Conservation (phyloP, 345 rosid genomes). For the Camelina laxa region DNA sequence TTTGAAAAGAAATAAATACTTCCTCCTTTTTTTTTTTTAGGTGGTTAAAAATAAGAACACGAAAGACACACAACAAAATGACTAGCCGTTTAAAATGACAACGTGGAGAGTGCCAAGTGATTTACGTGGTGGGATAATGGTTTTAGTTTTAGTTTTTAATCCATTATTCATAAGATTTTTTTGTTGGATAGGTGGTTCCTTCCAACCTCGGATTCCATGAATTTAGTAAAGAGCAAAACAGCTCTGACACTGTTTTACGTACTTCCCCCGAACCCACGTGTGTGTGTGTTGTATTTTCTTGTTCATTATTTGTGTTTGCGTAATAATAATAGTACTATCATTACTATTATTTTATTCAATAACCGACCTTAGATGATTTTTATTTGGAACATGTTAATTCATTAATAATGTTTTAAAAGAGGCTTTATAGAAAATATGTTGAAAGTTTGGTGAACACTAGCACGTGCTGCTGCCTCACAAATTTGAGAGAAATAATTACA, state of each 20-base stretch:
- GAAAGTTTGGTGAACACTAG: slow-evolving; percentile 11
- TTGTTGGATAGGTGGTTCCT: neutral
- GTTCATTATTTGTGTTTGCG: neutral
- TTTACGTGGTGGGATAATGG: slow-evolving; percentile 45
- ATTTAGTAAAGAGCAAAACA: slow-evolving; percentile 21
- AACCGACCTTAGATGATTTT: neutral
- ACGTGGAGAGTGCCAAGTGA: slow-evolving; percentile 6
- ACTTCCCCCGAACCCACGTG: slow-evolving; percentile 26
- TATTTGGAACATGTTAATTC: neutral
- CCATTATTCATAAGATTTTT: neutral
- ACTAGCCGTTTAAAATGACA: slow-evolving; percentile 38
- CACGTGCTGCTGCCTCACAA: slow-evolving; percentile 6
- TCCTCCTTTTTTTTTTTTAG: neutral
- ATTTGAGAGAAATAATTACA: neutral
- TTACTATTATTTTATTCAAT: neutral
- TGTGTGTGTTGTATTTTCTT: neutral
- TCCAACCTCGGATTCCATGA: slow-evolving; percentile 29
- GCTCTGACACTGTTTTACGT: slow-evolving; percentile 30
- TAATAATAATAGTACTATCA: neutral
- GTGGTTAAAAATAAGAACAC: slow-evolving; percentile 6
- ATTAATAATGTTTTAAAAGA: slow-evolving; percentile 3
- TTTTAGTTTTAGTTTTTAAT: neutral
- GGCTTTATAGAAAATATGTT: slow-evolving; percentile 9
- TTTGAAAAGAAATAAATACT: neutral
- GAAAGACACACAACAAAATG: neutral